Evolutionary conservation across 306 rosid genomes (phyloP).

Genomic region (Acacia confusa): DNA sequence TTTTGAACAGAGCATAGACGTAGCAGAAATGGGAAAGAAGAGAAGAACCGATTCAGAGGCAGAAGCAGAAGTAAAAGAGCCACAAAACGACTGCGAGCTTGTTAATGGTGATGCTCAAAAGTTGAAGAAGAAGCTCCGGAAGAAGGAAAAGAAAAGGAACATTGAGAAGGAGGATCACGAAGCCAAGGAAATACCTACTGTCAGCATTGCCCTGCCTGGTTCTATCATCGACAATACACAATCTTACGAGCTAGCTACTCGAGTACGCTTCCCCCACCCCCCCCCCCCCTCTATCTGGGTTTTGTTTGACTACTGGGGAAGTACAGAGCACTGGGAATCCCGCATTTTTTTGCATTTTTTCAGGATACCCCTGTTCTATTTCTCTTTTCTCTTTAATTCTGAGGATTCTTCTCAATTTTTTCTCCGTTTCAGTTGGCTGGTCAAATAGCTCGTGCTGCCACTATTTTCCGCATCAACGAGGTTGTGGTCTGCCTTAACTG

Average conservation of each 20-base stretch:
- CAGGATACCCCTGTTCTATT: background rate
- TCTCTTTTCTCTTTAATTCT: background rate
- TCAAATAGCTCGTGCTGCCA: slow-evolving; percentile 95
- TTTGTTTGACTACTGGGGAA: slow-evolving; percentile 7
- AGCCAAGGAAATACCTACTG: slow-evolving; percentile 50
- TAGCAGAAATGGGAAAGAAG: slow-evolving; percentile 65
- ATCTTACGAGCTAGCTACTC: slow-evolving; percentile 84
- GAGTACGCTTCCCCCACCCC: slow-evolving; percentile 52
- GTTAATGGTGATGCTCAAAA: slow-evolving; percentile 35
- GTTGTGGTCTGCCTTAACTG: slow-evolving; percentile 37
- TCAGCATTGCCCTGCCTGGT: slow-evolving; percentile 82
- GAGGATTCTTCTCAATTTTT: background rate
- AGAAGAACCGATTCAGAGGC: slow-evolving; percentile 44
- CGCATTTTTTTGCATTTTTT: background rate
- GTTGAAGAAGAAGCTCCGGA: slow-evolving; percentile 41
- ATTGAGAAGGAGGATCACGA: slow-evolving; percentile 26
- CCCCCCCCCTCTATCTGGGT: background rate
- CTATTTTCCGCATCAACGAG: slow-evolving; percentile 93
- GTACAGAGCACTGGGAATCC: background rate
- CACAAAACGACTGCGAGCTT: slow-evolving; percentile 15
- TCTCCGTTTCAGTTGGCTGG: slow-evolving; percentile 72
- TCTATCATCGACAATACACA: slow-evolving; percentile 89
- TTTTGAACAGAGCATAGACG: background rate
- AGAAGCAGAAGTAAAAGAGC: slow-evolving; percentile 16
- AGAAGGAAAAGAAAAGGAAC: slow-evolving; percentile 40